Percentiles rank a stretch among this genome's conserved stretches.
Evolutionary conservation across 2,329 filamentous ascomycete genomes (phyloP).

Genomic region (Monosporascus cannonballus): DNA sequence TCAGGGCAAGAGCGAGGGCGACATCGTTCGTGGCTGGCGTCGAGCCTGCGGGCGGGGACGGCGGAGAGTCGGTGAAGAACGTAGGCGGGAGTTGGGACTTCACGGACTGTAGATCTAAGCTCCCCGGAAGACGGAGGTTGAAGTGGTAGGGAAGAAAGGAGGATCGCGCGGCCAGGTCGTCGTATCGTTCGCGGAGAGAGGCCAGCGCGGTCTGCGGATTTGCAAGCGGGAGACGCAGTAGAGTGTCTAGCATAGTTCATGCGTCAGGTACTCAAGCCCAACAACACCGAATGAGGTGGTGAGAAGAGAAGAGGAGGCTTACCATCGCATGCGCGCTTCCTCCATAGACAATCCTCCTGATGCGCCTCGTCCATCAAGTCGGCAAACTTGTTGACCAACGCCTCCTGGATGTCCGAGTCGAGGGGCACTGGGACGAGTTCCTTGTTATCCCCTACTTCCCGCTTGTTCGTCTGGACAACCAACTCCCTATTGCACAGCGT

Average conservation of each 20-base stretch:
- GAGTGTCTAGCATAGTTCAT: slow-evolving; percentile 38
- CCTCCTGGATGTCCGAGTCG: slow-evolving; percentile 60
- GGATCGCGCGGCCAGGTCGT: slow-evolving; percentile 49
- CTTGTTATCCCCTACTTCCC: slow-evolving; percentile 46
- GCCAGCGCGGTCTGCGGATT: slow-evolving; percentile 54
- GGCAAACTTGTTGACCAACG: slow-evolving; percentile 69
- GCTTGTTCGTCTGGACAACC: slow-evolving; percentile 68
- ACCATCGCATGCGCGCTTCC: slow-evolving; percentile 82
- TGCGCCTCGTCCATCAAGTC: slow-evolving; percentile 71
- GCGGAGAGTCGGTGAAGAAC: slow-evolving; percentile 46
- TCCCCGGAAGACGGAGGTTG: slow-evolving; percentile 52
- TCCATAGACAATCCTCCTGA: slow-evolving; percentile 78
- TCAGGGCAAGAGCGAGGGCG: slow-evolving; percentile 63
- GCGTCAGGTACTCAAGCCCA: background rate
- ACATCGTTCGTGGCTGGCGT: slow-evolving; percentile 45
- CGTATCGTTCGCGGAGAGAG: slow-evolving; percentile 57
- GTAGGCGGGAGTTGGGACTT: slow-evolving; percentile 44
- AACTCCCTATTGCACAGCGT: slow-evolving; percentile 79
- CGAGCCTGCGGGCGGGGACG: slow-evolving; percentile 1
- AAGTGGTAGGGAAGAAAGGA: slow-evolving; percentile 56
- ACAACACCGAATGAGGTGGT: background rate
- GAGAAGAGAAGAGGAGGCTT: slow-evolving; percentile 15
- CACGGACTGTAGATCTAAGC: slow-evolving; percentile 43
- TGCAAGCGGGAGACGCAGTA: slow-evolving; percentile 57
- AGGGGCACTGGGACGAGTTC: slow-evolving; percentile 43